Base-by-base conservation (phyloP, 441 rosid genomes). In the Gossypium aridum region DNA sequence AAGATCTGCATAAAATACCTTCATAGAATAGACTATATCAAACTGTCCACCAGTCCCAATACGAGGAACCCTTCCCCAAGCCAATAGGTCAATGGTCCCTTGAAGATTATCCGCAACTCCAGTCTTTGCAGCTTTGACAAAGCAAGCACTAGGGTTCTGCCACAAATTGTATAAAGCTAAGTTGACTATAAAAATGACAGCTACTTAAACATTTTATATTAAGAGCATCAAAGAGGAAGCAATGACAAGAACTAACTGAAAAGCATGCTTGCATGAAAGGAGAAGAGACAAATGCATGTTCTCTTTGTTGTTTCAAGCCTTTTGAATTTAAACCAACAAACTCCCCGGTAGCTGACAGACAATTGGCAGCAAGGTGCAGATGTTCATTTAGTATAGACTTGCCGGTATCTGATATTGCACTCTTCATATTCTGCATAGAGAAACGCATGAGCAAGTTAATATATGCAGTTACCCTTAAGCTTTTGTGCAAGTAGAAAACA, bases 201-300 rank as follows among this genome's bases (percentile, higher is more conserved):
- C 22, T 22, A 39, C 45, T 7, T 13, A 63, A 34, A 28, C 34
- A 23, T 69, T 12, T 60, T n/a, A 76, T 61, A 34, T 56, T 23
- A 59, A 17, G 17, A 71, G 60, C 62, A 51, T 22, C 23, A 55
- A 60, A 75, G 22, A 54, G 19, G 31, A 49, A 74, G 49, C 13
- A 71, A 66, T 55, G 23, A 64, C 69, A 69, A 22, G 60, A 77
- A 85, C 92, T 84, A 61, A 94, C 99, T 61, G 97, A 90, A 80
- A 97, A 94, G 86, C 97, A 91, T 2, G 98, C 98, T 88, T 90
- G 98, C 85, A 87, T 83, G 74, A 93, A 91, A 9, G 98, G 96
- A 23, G 98, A 87, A 49, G 85, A 62, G 0, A 85, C 85, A 47
- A 91, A 89, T 55, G 91, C 88, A 25, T 74, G 83, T 62, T 90